These are phyloP conservation scores for Juncus inflexus DNA, from an alignment of 176 grass and related monocot genomes.

Conservation along the genomic window DNA sequence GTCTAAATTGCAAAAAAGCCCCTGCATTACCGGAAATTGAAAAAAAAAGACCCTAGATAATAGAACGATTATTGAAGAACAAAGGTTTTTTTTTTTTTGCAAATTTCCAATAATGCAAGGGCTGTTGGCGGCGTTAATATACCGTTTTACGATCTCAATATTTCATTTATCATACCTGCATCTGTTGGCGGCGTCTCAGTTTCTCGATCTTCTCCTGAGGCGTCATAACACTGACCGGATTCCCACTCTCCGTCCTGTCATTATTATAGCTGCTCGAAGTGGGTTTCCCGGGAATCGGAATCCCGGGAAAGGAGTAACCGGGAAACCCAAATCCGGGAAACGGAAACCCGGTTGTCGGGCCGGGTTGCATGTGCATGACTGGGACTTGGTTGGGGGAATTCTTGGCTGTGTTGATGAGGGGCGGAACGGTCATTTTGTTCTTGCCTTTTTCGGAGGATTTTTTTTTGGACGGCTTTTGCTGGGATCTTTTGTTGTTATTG, in stretches of 20 bases:
- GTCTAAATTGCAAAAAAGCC: too few species aligned
- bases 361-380: slow-evolving; percentile 17
- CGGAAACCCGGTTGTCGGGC: slow-evolving; percentile 32
- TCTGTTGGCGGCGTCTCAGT: slow-evolving; percentile 45
- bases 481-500: slow-evolving; percentile 8
- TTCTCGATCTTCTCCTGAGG: slow-evolving; percentile 66
- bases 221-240: slow-evolving; percentile 31
- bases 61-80: too few species aligned
- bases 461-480: slow-evolving; percentile 13
- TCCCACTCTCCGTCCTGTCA: slow-evolving; percentile 19
- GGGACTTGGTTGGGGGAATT: slow-evolving; percentile 13
- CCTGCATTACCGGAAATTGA: too few species aligned
- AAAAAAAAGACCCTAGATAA: too few species aligned
- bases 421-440: slow-evolving; percentile 9
- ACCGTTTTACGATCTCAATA: too few species aligned
- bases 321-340: slow-evolving; percentile 41
- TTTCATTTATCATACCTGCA: slow-evolving; percentile 27
- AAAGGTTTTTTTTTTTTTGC: too few species aligned
- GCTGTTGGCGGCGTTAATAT: too few species aligned
- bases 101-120: too few species aligned
- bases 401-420: not conserved
- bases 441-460: slow-evolving; percentile 39
- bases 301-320: slow-evolving; percentile 33
- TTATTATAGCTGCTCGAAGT: slow-evolving; percentile 23
- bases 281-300: slow-evolving; percentile 30